Conservation (phyloP, 169 alveolate genomes). For the Babesia ovis region DNA sequence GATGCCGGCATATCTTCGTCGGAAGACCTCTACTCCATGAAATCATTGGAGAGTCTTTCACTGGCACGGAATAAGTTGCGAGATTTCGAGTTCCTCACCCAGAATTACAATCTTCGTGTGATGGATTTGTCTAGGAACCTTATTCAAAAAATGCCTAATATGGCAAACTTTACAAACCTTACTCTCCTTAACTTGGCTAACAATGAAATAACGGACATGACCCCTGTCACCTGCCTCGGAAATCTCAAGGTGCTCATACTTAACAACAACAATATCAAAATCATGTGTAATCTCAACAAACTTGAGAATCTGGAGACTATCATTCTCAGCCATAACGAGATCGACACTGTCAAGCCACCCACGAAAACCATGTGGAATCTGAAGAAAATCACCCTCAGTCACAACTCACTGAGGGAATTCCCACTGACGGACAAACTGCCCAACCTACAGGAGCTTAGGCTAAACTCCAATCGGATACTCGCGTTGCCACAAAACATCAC, state of each 20-base stretch:
- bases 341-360: conserved; percentile 66
- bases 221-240: conserved; percentile 16
- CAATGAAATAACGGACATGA: conserved; percentile 44
- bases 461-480: conserved; percentile 51
- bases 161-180: conserved; percentile 37
- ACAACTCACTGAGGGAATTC: conserved; percentile 68
- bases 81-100: conserved; percentile 61
- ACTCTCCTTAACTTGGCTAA: conserved; percentile 50
- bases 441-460: conserved; percentile 48
- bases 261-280: conserved; percentile 63
- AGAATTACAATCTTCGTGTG: conserved; percentile 59
- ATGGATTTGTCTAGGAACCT: conserved; percentile 68
- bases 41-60: conserved; percentile 62
- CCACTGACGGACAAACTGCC: conserved; percentile 52
- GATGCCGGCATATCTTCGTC: conserved; percentile 63
- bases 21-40: conserved; percentile 75
- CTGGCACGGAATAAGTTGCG: conserved; percentile 63
- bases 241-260: conserved; percentile 52
- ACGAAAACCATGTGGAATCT: conserved; percentile 59
- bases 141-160: conserved; percentile 45
- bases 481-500: conserved; percentile 49
- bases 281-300: conserved; percentile 65
- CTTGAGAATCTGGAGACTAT: conserved; percentile 68
- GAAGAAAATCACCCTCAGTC: conserved; percentile 69
- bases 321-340: conserved; percentile 68